Percentiles rank a stretch among this genome's conserved stretches.
Conservation (phyloP, 768 basidiomycete genomes). For the Russula olivacea region DNA sequence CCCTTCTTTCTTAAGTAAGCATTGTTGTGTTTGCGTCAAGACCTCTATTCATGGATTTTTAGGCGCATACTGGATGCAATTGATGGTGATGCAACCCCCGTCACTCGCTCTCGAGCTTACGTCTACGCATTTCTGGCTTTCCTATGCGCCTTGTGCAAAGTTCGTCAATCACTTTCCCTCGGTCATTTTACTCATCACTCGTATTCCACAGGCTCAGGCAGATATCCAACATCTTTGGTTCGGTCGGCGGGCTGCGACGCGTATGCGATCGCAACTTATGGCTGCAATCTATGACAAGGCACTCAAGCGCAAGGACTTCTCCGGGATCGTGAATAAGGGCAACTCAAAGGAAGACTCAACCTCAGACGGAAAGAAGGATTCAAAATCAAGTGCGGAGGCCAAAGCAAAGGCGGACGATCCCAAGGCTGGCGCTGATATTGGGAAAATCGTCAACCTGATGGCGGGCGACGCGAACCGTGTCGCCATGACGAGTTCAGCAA, state of each 20-base stretch:
- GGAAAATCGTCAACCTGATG: constrained; percentile 90
- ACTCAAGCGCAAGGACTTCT: constrained; percentile 75
- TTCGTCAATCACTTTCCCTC: constrained; percentile 20
- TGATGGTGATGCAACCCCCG: constrained; percentile 40
- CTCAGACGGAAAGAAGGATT: constrained; percentile 17
- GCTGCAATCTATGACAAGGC: constrained; percentile 86
- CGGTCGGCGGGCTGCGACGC: constrained; percentile 65
- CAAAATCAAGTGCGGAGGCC: not conserved
- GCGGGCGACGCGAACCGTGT: constrained; percentile 65
- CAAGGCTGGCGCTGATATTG: constrained; percentile 75
- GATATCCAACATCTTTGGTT: constrained; percentile 78
- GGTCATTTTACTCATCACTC: not conserved
- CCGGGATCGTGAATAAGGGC: constrained; percentile 60
- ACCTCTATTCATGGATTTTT: not conserved
- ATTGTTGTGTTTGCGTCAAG: not conserved
- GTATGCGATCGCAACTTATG: constrained; percentile 76
- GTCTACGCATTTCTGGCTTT: constrained; percentile 77
- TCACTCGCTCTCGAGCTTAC: constrained; percentile 57
- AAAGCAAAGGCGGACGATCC: constrained; percentile 41
- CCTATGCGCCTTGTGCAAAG: constrained; percentile 52
- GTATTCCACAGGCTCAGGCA: constrained; percentile 34
- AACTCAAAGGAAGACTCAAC: constrained; percentile 20
- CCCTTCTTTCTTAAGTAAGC: constrained; percentile 74
- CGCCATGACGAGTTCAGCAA: constrained; percentile 46
- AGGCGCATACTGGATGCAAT: constrained; percentile 57